Evolutionary conservation across 306 rosid species (phyloP).

Genomic region (Prunus armeniaca): DNA sequence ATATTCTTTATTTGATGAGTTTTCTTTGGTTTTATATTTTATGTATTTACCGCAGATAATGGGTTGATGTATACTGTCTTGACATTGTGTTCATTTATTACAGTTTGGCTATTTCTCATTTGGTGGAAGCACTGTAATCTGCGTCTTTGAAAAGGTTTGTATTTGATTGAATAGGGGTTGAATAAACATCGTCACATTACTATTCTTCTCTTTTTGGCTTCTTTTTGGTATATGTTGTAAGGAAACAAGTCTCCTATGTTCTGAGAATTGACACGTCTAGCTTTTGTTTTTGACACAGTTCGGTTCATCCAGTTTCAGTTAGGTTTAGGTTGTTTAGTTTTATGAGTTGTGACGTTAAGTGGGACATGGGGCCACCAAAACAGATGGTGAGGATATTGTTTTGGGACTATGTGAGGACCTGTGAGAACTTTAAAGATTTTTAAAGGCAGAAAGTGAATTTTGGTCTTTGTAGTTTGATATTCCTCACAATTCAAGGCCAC

Average conservation of each 20-base stretch:
- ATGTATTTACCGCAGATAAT: not conserved
- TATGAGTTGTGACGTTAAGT: not conserved
- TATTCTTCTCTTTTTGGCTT: not conserved
- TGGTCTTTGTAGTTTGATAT: too few species aligned
- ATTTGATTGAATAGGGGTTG: not conserved
- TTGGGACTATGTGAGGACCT: too few species aligned
- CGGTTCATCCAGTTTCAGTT: too few species aligned
- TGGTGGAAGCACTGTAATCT: conserved; percentile 97
- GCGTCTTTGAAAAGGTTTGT: conserved; percentile 85
- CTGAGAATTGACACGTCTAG: not conserved
- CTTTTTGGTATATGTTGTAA: not conserved
- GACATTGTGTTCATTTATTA: conserved; percentile 21
- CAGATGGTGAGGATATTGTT: too few species aligned
- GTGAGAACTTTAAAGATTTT: too few species aligned
- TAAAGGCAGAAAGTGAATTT: too few species aligned
- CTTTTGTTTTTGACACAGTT: not conserved
- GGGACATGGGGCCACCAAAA: too few species aligned
- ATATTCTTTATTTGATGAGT: conserved; percentile 18
- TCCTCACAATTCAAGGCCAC: too few species aligned
- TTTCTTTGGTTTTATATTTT: not conserved
- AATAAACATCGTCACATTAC: not conserved
- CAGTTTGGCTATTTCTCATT: conserved; percentile 98
- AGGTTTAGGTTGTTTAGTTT: not conserved
- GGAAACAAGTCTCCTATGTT: too few species aligned
- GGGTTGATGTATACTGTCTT: not conserved